Evolutionary conservation across 371 early-diverging fungal genomes (phyloP).

Genomic region (Haplosporangium sp.): DNA sequence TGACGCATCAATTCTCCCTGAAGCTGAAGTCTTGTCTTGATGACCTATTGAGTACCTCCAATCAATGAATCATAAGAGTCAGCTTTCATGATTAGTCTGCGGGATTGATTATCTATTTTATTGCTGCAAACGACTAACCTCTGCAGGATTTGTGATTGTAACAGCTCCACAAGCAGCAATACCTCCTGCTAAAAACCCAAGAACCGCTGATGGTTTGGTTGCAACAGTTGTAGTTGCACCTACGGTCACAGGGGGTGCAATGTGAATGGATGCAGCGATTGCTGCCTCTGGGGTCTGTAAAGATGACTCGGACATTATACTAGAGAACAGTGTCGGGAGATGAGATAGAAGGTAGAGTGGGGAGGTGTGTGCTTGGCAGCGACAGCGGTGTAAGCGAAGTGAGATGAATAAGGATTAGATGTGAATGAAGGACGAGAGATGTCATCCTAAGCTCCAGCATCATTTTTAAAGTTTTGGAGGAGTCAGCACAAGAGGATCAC

Average conservation of each 20-base stretch:
- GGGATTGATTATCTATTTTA: slow-evolving; percentile 1
- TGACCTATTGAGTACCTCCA: slow-evolving; percentile 68
- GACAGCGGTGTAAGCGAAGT: too few species aligned
- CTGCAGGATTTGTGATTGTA: slow-evolving; percentile 94
- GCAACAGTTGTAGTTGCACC: slow-evolving; percentile 7
- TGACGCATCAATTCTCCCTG: slow-evolving; percentile 87
- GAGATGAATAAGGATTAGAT: too few species aligned
- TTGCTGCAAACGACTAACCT: slow-evolving; percentile 63
- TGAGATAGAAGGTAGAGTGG: too few species aligned
- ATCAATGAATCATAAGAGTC: background rate
- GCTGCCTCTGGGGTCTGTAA: slow-evolving; percentile 14
- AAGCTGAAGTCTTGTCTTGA: slow-evolving; percentile 95
- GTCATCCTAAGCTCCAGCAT: too few species aligned
- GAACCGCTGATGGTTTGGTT: slow-evolving; percentile 30
- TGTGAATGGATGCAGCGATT: slow-evolving; percentile 12
- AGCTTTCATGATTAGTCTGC: background rate
- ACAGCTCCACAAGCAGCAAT: slow-evolving; percentile 92
- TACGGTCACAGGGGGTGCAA: background rate
- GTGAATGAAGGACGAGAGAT: too few species aligned
- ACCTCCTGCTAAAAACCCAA: slow-evolving; percentile 80
- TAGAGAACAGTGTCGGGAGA: too few species aligned
- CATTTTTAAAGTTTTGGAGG: too few species aligned
- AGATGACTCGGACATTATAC: slow-evolving; percentile 24
- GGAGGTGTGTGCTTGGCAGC: too few species aligned
- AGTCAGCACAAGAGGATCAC: too few species aligned